Evolutionary conservation across 495 filamentous ascomycete species (phyloP).

Genomic region (Chaetomium tenue): DNA sequence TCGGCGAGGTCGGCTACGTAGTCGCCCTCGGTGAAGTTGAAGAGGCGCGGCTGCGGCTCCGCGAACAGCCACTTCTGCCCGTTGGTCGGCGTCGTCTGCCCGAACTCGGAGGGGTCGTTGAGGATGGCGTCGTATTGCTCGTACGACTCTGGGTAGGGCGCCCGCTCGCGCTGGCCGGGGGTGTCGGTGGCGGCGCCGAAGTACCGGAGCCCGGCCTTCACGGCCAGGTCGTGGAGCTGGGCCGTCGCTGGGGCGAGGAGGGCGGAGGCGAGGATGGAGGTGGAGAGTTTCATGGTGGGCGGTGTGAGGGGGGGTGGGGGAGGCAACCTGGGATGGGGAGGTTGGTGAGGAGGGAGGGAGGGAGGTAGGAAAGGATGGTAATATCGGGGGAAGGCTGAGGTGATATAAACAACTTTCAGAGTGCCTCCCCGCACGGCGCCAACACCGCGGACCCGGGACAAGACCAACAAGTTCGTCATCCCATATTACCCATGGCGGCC

Average conservation of each 20-base stretch:
- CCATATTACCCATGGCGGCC: neutral
- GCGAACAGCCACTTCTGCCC: constrained; percentile 54
- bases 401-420: neutral
- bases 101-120: constrained; percentile 46
- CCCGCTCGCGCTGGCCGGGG: constrained; percentile 39
- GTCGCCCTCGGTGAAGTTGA: constrained; percentile 53
- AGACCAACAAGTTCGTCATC: neutral
- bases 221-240: constrained; percentile 31
- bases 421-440: neutral
- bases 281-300: constrained; percentile 17
- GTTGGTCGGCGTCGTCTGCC: constrained; percentile 54
- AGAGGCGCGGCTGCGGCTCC: constrained; percentile 44
- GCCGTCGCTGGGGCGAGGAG: constrained; percentile 16
- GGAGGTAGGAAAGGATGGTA: neutral
- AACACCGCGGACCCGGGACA: constrained; percentile 11
- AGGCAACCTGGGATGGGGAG: neutral
- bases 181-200: constrained; percentile 54
- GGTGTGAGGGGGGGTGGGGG: neutral
- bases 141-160: constrained; percentile 29
- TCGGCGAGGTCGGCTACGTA: constrained; percentile 47
- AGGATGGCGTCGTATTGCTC: constrained; percentile 39
- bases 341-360: neutral
- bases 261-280: neutral
- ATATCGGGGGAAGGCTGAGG: neutral
- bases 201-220: constrained; percentile 45